Conservation (phyloP, 495 filamentous ascomycete genomes). For the Aspergillus carlsbadensis region DNA sequence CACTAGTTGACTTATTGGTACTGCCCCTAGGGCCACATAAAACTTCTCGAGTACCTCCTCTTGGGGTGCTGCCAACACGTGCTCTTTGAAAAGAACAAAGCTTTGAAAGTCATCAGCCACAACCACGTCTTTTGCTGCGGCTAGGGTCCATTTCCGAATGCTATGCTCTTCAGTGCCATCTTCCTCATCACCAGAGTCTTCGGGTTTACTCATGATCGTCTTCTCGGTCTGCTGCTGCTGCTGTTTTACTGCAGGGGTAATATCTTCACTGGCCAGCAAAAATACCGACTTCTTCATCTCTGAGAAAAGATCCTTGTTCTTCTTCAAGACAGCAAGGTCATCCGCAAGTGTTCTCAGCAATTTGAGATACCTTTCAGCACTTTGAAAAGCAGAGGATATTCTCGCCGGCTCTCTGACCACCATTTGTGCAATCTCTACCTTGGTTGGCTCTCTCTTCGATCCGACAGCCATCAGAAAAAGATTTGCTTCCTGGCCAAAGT, state of each 20-base stretch:
- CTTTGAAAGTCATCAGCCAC: slow-evolving; percentile 84
- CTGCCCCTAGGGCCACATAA: slow-evolving; percentile 58
- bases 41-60: slow-evolving; percentile 85
- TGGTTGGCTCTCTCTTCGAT: slow-evolving; percentile 86
- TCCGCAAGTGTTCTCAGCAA: slow-evolving; percentile 77
- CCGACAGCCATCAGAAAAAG: slow-evolving; percentile 83
- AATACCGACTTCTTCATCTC: slow-evolving; percentile 75
- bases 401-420: slow-evolving; percentile 76
- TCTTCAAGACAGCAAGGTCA: slow-evolving; percentile 63
- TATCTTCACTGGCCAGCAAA: slow-evolving; percentile 76
- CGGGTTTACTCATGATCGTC: slow-evolving; percentile 21
- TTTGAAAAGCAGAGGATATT: slow-evolving; percentile 73
- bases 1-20: slow-evolving; percentile 42
- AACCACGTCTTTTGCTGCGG: slow-evolving; percentile 65
- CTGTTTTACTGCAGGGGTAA: slow-evolving; percentile 41
- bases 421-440: slow-evolving; percentile 74
- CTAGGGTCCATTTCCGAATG: slow-evolving; percentile 75
- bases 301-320: slow-evolving; percentile 71
- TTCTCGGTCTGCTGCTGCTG: slow-evolving; percentile 19
- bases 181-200: slow-evolving; percentile 52
- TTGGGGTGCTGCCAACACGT: slow-evolving; percentile 79
- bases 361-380: slow-evolving; percentile 79
- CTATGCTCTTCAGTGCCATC: slow-evolving; percentile 54
- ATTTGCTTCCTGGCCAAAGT: slow-evolving; percentile 86
- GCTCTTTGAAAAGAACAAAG: slow-evolving; percentile 79